Percentiles rank a stretch among this genome's conserved stretches.
These are phyloP conservation scores for Thielaviopsis punctulata DNA, from an alignment of 2,329 filamentous ascomycete species.

Conservation along the genomic window DNA sequence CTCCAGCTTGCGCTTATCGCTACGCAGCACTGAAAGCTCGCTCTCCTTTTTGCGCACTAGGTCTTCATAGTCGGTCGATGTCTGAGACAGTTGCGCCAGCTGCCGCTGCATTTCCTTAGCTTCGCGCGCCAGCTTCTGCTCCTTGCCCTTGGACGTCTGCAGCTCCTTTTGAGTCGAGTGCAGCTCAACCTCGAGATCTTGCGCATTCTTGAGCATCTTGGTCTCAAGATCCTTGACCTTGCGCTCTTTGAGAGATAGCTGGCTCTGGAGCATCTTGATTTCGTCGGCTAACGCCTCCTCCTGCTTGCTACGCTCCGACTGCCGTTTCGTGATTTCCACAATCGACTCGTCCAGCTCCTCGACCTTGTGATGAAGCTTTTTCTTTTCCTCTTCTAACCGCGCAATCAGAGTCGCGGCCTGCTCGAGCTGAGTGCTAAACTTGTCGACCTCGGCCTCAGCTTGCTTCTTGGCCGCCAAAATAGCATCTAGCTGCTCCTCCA, in stretches of 20 bases:
- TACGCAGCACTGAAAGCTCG: constrained; percentile 69
- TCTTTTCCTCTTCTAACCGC: constrained; percentile 74
- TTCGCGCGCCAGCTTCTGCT: constrained; percentile 62
- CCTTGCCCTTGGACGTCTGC: constrained; percentile 51
- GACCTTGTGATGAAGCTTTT: constrained; percentile 49
- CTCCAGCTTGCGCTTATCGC: constrained; percentile 69
- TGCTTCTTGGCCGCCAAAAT: constrained; percentile 78
- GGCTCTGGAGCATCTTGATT: constrained; percentile 80
- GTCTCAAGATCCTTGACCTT: constrained; percentile 77
- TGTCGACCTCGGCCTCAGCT: constrained; percentile 68
- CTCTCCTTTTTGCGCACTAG: constrained; percentile 87
- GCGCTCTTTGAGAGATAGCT: constrained; percentile 72
- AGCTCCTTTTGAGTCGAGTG: constrained; percentile 64
- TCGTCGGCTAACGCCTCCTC: constrained; percentile 67
- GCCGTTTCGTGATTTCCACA: constrained; percentile 49
- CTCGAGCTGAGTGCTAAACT: constrained; percentile 66
- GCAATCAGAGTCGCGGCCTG: constrained; percentile 79
- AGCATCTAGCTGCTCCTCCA: constrained; percentile 86
- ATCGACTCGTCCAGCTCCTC: constrained; percentile 54
- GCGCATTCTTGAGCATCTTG: constrained; percentile 68
- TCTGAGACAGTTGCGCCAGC: constrained; percentile 71
- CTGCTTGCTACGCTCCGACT: constrained; percentile 56
- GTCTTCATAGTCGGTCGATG: constrained; percentile 89
- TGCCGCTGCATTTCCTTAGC: constrained; percentile 72
- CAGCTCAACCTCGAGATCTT: constrained; percentile 77